phyloP scores from a whole-genome alignment of 2,329 filamentous ascomycete genomes.

The Aspergillus pseudoviridinutans region DNA sequence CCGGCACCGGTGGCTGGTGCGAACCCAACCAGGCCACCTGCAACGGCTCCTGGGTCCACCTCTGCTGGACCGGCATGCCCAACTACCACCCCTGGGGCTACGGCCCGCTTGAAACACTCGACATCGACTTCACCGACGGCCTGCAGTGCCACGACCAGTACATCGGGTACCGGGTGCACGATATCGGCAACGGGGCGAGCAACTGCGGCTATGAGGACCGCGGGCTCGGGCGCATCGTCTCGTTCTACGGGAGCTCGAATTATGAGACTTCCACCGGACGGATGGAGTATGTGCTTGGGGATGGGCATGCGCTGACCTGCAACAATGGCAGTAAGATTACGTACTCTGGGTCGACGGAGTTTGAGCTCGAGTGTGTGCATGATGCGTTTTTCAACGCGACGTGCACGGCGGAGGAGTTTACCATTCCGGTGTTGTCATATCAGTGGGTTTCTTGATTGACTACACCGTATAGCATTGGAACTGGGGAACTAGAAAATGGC shows the following conservation, averaged over 20 bases:
- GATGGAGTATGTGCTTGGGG: conserved; percentile 23
- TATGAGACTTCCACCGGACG: conserved; percentile 12
- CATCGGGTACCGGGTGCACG: conserved; percentile 27
- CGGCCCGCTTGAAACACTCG: conserved; percentile 21
- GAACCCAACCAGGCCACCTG: conserved; percentile 21
- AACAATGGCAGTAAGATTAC: conserved; percentile 25
- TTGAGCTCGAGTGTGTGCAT: conserved; percentile 20
- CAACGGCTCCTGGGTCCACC: conserved; percentile 19
- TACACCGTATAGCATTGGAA: too few species aligned
- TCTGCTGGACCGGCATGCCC: conserved; percentile 28
- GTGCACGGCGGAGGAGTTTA: conserved; percentile 23
- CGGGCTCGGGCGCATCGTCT: conserved; percentile 19
- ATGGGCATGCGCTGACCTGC: conserved; percentile 23
- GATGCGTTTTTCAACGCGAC: conserved; percentile 26
- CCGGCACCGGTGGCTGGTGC: conserved; percentile 18
- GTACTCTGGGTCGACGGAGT: conserved; percentile 23
- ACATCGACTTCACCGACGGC: conserved; percentile 23
- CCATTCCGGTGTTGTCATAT: conserved; percentile 23
- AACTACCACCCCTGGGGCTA: conserved; percentile 30
- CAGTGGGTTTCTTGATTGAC: conserved; percentile 16
- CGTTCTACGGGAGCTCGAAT: conserved; percentile 25
- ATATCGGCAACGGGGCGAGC: conserved; percentile 23
- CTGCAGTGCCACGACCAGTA: conserved; percentile 24
- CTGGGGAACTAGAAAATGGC: too few species aligned
- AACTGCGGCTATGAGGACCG: conserved; percentile 29